Conservation (phyloP, 257 asterid genomes). For the Scutellaria galericulata region DNA sequence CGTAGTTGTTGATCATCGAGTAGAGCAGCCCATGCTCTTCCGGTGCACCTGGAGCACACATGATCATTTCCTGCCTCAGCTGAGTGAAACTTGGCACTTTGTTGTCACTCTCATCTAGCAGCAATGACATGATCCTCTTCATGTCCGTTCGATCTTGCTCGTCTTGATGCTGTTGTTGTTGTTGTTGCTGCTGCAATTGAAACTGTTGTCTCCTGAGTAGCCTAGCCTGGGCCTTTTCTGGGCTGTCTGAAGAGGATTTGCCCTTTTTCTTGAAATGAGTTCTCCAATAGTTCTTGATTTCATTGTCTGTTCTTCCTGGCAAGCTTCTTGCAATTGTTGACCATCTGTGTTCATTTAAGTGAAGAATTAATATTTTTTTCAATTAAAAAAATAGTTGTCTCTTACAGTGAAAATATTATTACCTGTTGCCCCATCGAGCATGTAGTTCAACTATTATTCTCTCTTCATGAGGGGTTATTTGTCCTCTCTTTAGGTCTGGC, state of each 20-base stretch:
- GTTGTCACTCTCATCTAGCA: constrained; percentile 47
- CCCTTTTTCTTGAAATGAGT: constrained; percentile 80
- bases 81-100: constrained; percentile 39
- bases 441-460: constrained; percentile 73
- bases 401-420: not conserved
- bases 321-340: constrained; percentile 85
- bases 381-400: no score
- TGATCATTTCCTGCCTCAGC: constrained; percentile 44
- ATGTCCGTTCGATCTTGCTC: constrained; percentile 49
- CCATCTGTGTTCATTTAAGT: constrained; percentile 53
- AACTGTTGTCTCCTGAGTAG: constrained; percentile 68
- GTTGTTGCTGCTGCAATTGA: constrained; percentile 56
- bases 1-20: constrained; percentile 45
- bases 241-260: constrained; percentile 40
- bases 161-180: constrained; percentile 45
- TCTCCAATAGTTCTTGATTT: constrained; percentile 86
- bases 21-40: constrained; percentile 35
- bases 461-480: constrained; percentile 87
- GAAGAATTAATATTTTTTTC: not conserved
- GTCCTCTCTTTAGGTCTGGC: constrained; percentile 94
- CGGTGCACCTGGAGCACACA: constrained; percentile 27
- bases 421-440: constrained; percentile 96
- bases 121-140: constrained; percentile 46
- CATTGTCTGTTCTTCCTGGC: constrained; percentile 85
- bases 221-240: constrained; percentile 51